Base-by-base conservation (phyloP, 352 stramenopile genomes). In the Globisporangium okanoganense region DNA sequence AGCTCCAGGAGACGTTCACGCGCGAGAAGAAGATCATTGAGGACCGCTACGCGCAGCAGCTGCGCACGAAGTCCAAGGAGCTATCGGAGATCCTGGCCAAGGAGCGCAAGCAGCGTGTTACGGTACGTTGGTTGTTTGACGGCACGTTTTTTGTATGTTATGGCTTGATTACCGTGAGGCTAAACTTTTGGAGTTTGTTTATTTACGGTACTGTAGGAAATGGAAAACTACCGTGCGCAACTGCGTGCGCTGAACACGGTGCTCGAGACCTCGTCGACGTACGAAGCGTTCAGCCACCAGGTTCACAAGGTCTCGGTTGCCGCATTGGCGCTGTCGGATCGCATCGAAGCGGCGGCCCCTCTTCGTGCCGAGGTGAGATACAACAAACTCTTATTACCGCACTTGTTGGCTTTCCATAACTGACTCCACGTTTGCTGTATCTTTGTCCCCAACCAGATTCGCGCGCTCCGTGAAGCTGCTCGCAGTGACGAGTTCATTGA, bases 251-350 rank as follows among this genome's bases (percentile, higher is more conserved):
- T 94, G 43, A 86, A 88, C 57, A 69, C 73, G 3, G 72, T 94
- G 29, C 61, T 94, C 36, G 79, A 91, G 56, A 80, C 72, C 56
- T 89, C 81, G 12, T 92, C 78, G 36, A 88, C 82, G 43, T 92
- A 94, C 67, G 81, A 94, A 61, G 77, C 82, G 18, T 91, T 94
- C 62, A 94, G 82, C 70, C 82, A 92, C 71, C 79, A 90, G 48
- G 79, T 92, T 6, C 85, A 94, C 78, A 90, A 92, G 69, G 76
- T 82, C 12, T 94, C 82, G 35, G 83, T 94, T 61, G 85, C 85
- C 0, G 85, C 82, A 24, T 45, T 94, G 18, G 82, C 81, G 48
- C 66, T 94, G 24, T 92, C 82, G 56, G 80, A 92, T 67, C 85
- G 85, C 41, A 87, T 92, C 56, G 85, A 94, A 67, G 85, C 82